These are phyloP conservation scores for Ampelocalamus luodianensis DNA, from an alignment of 176 grass and related monocot species.

Conservation along the genomic window DNA sequence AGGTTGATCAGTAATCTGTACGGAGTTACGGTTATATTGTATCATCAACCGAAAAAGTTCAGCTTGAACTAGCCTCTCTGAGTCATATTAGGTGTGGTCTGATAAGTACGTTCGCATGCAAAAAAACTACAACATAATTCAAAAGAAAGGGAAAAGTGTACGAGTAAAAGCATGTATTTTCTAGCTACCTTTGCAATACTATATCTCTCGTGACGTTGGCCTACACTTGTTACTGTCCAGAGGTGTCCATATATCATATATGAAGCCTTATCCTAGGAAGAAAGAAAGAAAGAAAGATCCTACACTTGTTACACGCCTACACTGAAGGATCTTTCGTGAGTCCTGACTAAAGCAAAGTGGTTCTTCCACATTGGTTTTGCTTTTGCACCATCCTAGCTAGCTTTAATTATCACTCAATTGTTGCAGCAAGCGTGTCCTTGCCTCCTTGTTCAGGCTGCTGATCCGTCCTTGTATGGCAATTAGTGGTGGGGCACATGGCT, in stretches of 20 bases:
- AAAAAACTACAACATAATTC: no score
- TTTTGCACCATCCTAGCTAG: background rate
- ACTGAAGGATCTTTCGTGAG: no score
- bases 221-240: background rate
- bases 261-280: background rate
- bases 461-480: background rate
- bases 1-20: background rate
- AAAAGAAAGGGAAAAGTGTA: background rate
- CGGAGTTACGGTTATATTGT: no score
- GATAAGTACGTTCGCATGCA: background rate
- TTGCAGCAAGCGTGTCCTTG: background rate
- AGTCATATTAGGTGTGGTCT: background rate
- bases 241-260: background rate
- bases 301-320: background rate
- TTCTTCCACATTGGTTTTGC: background rate
- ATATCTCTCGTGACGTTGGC: background rate
- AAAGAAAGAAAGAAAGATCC: slow-evolving; percentile 22
- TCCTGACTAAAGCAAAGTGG: background rate
- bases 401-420: background rate
- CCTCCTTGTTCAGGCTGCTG: background rate
- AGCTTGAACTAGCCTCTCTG: background rate
- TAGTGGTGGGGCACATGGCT: slow-evolving; percentile 9
- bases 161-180: background rate
- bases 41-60: background rate
- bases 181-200: background rate